phyloP scores from a whole-genome alignment of 768 basidiomycete species.

The Leccinum aurantiacum region DNA sequence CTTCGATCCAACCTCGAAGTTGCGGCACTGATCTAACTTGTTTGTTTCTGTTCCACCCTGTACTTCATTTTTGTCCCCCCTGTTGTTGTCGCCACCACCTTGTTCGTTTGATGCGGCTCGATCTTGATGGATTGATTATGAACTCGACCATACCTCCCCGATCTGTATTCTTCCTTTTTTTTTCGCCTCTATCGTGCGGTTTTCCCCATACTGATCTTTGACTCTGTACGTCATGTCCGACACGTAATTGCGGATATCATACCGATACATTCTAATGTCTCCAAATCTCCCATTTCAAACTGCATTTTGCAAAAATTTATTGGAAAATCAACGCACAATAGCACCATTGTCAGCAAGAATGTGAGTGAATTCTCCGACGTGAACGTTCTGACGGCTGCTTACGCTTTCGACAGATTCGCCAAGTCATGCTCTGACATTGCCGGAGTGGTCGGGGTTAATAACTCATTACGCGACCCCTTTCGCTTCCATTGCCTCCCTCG shows the following conservation, averaged over 20 bases:
- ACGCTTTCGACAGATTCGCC: conserved; percentile 43
- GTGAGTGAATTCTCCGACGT: conserved; percentile 43
- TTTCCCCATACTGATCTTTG: conserved; percentile 16
- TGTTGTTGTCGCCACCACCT: conserved; percentile 22
- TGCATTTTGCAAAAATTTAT: conserved; percentile 4
- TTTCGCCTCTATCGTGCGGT: conserved; percentile 11
- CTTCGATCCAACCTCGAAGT: conserved; percentile 38
- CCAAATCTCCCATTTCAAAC: conserved; percentile 1
- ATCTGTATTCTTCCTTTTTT: conserved; percentile 1
- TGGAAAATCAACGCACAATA: conserved; percentile 29
- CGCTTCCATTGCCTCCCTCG: background rate
- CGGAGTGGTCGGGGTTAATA: background rate
- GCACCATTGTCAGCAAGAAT: conserved; percentile 68
- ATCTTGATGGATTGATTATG: conserved; percentile 17
- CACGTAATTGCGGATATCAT: conserved; percentile 30
- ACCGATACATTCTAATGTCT: conserved; percentile 18
- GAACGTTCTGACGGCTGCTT: background rate
- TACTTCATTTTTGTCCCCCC: conserved; percentile 13
- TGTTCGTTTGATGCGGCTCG: conserved; percentile 16
- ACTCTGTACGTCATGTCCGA: conserved; percentile 26
- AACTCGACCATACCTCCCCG: conserved; percentile 14
- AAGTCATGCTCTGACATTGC: conserved; percentile 46
- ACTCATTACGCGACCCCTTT: background rate
- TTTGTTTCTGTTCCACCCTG: conserved; percentile 20
- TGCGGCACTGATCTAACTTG: conserved; percentile 34